Evolutionary conservation across 2,329 filamentous ascomycete genomes (phyloP), one percentile per base, ranked within the genome.

Genomic region (Epichloe amarillans): DNA sequence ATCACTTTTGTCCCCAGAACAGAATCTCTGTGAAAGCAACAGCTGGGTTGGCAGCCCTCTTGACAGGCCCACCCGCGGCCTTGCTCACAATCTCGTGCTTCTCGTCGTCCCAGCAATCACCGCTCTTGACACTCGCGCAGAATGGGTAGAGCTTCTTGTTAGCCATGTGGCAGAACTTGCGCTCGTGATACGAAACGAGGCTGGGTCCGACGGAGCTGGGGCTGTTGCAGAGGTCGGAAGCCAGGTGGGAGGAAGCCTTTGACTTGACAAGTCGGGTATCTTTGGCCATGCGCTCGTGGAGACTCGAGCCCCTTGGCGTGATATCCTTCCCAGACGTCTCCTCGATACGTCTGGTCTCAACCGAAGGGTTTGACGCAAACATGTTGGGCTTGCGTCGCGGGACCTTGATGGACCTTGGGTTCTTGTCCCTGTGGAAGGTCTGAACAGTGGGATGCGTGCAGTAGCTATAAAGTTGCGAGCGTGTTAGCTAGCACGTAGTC

Each of bases 111-210:
- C 55, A 57, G 50, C 56, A 57, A 1, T 53, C 42, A 14, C 54
- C 54, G 15, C 33, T 19, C 26, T 50, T 30, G 47, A 47, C 33
- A 1, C 48, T 42, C 1, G 46, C 47, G 50, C 56, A 57, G 46
- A 58, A 52, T 0, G 38, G 2, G 39, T 56, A 57, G n/a, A 54
- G 3, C 5, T 46, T 54, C 52, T 57, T 57, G 45, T 38, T 46
- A 15, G 48, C 46, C 56, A 57, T 58, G 54, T 54, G 40, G 48
- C 55, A 58, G 48, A 57, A 57, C 45, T 53, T 55, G 12, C 47
- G n/a, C 39, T 58, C 56, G 4, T 11, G 21, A 47, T 53, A 54
- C 4, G 53, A 58, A 5, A 57, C 52, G 12, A 58, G 54, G 49
- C 46, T 51, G 17, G 49, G 49, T 7, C 49, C 49, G 14, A 47